These are phyloP conservation scores for Rhizopogon rudus DNA, from an alignment of 768 basidiomycete species.

Conservation along the genomic window DNA sequence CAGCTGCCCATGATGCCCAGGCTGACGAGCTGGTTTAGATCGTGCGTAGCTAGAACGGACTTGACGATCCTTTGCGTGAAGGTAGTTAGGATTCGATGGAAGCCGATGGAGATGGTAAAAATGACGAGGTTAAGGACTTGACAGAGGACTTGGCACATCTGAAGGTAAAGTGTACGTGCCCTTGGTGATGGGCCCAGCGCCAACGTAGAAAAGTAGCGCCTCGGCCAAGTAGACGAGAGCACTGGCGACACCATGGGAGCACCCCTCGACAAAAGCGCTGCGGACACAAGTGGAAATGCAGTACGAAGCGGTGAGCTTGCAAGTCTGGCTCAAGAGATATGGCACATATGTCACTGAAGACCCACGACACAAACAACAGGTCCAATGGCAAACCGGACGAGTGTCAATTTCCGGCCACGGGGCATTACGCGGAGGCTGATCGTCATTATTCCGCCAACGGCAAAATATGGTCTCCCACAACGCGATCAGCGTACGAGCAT, in stretches of 20 bases:
- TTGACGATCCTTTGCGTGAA: slow-evolving; percentile 88
- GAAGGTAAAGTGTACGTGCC: slow-evolving; percentile 80
- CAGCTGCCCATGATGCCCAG: slow-evolving; percentile 52
- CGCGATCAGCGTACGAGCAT: slow-evolving; percentile 75
- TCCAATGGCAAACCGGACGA: slow-evolving; percentile 83
- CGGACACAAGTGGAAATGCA: slow-evolving; percentile 65
- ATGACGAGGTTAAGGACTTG: slow-evolving; percentile 88
- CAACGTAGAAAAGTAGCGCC: slow-evolving; percentile 87
- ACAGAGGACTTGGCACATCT: slow-evolving; percentile 50
- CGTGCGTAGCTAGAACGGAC: slow-evolving; percentile 75
- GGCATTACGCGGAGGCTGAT: slow-evolving; percentile 90
- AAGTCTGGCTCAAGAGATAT: slow-evolving; percentile 83
- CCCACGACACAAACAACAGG: slow-evolving; percentile 74
- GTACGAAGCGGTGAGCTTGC: slow-evolving; percentile 46
- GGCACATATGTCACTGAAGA: slow-evolving; percentile 73
- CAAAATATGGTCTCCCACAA: slow-evolving; percentile 63
- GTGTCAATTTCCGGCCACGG: slow-evolving; percentile 86
- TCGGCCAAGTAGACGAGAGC: slow-evolving; percentile 87
- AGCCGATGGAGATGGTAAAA: slow-evolving; percentile 89
- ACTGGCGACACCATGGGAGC: slow-evolving; percentile 75
- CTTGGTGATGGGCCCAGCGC: slow-evolving; percentile 74
- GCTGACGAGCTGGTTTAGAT: slow-evolving; percentile 65
- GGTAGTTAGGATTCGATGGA: slow-evolving; percentile 80
- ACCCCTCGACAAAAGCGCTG: slow-evolving; percentile 85
- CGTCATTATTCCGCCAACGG: slow-evolving; percentile 75